These are phyloP conservation scores for Neohortaea acidophila DNA, from an alignment of 495 filamentous ascomycete genomes.

Conservation along the genomic window DNA sequence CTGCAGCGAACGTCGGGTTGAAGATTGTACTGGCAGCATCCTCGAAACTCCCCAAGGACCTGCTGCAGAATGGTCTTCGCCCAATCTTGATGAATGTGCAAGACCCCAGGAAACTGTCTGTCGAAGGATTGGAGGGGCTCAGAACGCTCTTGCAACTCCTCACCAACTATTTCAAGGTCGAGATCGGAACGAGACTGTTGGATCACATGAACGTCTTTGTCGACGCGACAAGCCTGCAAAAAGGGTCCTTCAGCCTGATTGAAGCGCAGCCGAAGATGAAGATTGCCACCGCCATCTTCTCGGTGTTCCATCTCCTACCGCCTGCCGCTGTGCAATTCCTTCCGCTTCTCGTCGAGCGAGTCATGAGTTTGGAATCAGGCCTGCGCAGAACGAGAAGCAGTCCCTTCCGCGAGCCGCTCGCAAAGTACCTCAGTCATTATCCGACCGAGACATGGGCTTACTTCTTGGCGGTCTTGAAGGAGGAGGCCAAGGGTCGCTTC, in stretches of 20 bases:
- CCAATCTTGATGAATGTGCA: slow-evolving; percentile 92
- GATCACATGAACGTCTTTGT: slow-evolving; percentile 89
- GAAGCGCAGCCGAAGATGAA: slow-evolving; percentile 86
- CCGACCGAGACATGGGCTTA: slow-evolving; percentile 74
- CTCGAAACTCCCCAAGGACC: slow-evolving; percentile 86
- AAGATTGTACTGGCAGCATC: slow-evolving; percentile 71
- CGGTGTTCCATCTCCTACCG: slow-evolving; percentile 90
- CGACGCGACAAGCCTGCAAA: slow-evolving; percentile 61
- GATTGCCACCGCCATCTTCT: slow-evolving; percentile 81
- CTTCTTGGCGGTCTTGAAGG: slow-evolving; percentile 56
- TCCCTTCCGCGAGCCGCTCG: slow-evolving; percentile 81
- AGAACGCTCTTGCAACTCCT: slow-evolving; percentile 74
- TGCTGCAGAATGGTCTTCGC: slow-evolving; percentile 83
- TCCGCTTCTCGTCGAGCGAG: slow-evolving; percentile 70
- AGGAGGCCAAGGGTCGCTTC: slow-evolving; percentile 82
- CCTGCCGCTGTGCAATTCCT: slow-evolving; percentile 81
- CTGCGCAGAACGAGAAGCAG: slow-evolving; percentile 81
- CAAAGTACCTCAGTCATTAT: slow-evolving; percentile 87
- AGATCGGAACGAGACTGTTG: slow-evolving; percentile 78
- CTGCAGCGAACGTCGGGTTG: slow-evolving; percentile 79
- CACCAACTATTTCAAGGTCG: slow-evolving; percentile 98
- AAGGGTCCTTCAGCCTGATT: slow-evolving; percentile 82
- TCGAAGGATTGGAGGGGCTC: slow-evolving; percentile 79
- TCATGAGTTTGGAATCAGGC: slow-evolving; percentile 73
- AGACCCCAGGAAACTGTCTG: slow-evolving; percentile 78